Base-by-base conservation (phyloP, 257 asterid genomes). In the Galeopsis tetrahit region DNA sequence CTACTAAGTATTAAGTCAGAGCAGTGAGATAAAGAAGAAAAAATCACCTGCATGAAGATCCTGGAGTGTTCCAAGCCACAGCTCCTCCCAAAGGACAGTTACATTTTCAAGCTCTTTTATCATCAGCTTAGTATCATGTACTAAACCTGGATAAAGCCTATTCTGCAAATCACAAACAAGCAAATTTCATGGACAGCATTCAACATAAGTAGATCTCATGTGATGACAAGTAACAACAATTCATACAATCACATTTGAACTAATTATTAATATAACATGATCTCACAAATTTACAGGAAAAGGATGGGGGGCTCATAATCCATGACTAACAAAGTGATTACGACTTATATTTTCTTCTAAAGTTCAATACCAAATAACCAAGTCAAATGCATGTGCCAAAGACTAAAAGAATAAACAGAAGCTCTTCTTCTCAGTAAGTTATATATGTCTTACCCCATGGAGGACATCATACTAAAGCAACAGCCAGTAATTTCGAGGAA, bases 11-110 rank as follows among this genome's bases (percentile, higher is more conserved):
- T 59, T 67, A 78, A 65, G 74, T 66, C 68, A 77, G 59, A 64
- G 68, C 34, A 60, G 68, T 15, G 40, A 57, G 64, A 66, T 33
- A 5, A 21, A 38, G 31, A 53, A 35, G 13, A 6, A 42, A 68
- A 48, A 49, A 40, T 72, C 71, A 87, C 98, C 99, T 80, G 93
- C 95, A 82, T 95, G 99, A 82, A 95, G 96, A 86, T 91, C 99
- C 79, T 95, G 99, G 80, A 95, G 97, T 21, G 99, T 95, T 78
- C 96, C 96, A 72, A 95, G 92, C 99, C 99, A 95, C 79, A 95
- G 72, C 77, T 95, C 99, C 85, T 92, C 99, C 99, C 99, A 95
- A 72, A 95, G 98, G 73, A 95, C 96, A 60, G 99, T 88, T 68
- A 95, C 93, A 78, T 87, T 88, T 80, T 90, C 97, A 77, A 95